Base-by-base conservation (phyloP, 2,329 filamentous ascomycete genomes). In the Colletotrichum agaves region DNA sequence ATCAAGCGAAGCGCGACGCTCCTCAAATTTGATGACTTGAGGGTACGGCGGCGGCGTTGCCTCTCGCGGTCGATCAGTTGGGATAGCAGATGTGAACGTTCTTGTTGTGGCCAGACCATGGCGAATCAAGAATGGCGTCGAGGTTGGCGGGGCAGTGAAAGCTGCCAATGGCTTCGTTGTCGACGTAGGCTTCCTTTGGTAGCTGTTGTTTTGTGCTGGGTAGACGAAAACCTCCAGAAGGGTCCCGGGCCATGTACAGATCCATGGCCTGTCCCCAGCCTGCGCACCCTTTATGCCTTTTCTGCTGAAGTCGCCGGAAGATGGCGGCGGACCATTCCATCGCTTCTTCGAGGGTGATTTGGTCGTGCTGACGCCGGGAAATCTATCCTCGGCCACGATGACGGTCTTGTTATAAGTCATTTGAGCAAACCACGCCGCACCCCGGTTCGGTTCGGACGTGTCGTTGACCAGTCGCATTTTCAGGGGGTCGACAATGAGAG, bases 151-250 rank as follows among this genome's bases (percentile, higher is more conserved):
- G 6, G 72, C 49, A 15, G 73, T 69, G 5, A 70, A 44, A 27
- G 71, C 53, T 7, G 65, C 35, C 6, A 55, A 17, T 7, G 63
- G 47, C 21, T 39, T 33, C n/a, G 53, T 52, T 3, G 64, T 69
- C 12, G 66, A 44, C 5, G 62, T 56, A 7, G 62, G 49, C 27
- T 61, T 58, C 13, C 50, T 47, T 43, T 62, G 50, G 7, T 75
- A 75, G 70, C 81, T 85, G 60, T 79, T 81, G 71, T 85, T 87
- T 71, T 88, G 84, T 23, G 78, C 77, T 1, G 85, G 81, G 69
- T 88, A 89, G 44, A 89, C 85, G 71, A 88, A 87, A 3, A 88
- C 75, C 58, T 89, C 86, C 5, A 89, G 78, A 3, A 81, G 78
- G 0, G 85, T 88, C 31, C 82, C 79, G 2, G 85, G 84, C 87